Conservation (phyloP, 2,329 filamentous ascomycete genomes). For the Penicillium sp. region DNA sequence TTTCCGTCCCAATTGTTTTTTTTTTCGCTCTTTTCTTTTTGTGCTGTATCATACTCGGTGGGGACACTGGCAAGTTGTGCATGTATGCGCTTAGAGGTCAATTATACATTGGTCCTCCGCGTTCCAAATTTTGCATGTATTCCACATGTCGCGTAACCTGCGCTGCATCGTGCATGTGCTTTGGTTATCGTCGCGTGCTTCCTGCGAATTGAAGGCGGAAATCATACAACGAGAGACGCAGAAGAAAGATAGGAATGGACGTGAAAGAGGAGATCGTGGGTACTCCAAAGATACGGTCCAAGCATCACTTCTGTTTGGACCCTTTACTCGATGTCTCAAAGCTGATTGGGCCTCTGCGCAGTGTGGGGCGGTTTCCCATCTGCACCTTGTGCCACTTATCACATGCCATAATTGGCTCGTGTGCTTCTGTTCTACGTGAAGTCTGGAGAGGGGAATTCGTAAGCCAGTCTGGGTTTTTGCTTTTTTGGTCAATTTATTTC, state of each 20-base stretch:
- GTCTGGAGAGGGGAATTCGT: background rate
- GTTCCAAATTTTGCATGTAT: no score
- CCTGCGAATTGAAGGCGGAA: background rate
- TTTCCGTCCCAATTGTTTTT: no score
- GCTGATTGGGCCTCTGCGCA: background rate
- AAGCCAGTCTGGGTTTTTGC: background rate
- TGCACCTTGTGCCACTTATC: background rate
- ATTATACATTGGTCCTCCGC: background rate
- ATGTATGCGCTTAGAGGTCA: background rate
- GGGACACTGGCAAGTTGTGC: background rate
- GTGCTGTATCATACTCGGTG: background rate
- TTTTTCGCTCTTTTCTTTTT: no score
- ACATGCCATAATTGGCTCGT: background rate
- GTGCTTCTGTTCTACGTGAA: background rate
- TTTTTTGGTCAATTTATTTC: background rate
- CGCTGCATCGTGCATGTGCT: background rate
- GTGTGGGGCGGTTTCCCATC: background rate
- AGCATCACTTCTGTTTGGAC: background rate
- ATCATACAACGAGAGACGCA: background rate
- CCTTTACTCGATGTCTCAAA: background rate
- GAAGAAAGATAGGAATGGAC: background rate
- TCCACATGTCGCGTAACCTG: background rate
- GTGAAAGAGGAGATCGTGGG: background rate
- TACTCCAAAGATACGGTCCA: background rate
- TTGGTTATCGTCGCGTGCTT: background rate